Evolutionary conservation across 1,139 yeast genomes (phyloP).

Genomic region (Arxiozyma telluris): DNA sequence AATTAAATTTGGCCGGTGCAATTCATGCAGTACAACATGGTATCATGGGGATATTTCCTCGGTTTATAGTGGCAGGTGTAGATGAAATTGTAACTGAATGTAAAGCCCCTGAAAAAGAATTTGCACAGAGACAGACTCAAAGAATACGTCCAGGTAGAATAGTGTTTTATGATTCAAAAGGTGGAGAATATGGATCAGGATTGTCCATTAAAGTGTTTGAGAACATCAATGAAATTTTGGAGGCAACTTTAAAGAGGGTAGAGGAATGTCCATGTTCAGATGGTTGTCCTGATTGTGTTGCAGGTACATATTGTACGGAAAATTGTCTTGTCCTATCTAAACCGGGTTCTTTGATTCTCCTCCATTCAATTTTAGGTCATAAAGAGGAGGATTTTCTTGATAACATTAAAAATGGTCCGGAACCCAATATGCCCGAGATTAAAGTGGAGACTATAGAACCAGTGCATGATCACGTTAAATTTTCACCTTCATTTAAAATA

Average conservation of each 20-base stretch:
- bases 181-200: constrained; percentile 74
- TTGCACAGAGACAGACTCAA: constrained; percentile 58
- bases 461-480: constrained; percentile 43
- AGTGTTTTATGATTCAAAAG: constrained; percentile 73
- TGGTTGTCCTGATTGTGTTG: constrained; percentile 83
- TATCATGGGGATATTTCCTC: constrained; percentile 66
- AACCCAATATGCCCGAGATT: constrained; percentile 62
- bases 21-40: constrained; percentile 98
- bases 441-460: constrained; percentile 60
- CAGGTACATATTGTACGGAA: constrained; percentile 73
- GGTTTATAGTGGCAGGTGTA: constrained; percentile 50
- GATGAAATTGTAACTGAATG: constrained; percentile 87
- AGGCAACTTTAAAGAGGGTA: constrained; percentile 50
- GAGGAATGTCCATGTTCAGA: constrained; percentile 63
- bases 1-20: constrained; percentile 71
- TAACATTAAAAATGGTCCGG: constrained; percentile 69
- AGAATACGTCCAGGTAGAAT: constrained; percentile 80
- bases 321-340: constrained; percentile 75
- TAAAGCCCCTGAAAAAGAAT: constrained; percentile 93
- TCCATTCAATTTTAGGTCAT: constrained; percentile 43
- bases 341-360: constrained; percentile 70
- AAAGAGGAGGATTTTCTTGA: constrained; percentile 39
- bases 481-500: constrained; percentile 52
- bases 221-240: constrained; percentile 55
- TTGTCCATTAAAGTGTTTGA: constrained; percentile 71